A percentile compares a stretch with the other conserved stretches of the same genome.
Evolutionary conservation across 257 asterid genomes (phyloP).

Genomic region (Solanum phureja): DNA sequence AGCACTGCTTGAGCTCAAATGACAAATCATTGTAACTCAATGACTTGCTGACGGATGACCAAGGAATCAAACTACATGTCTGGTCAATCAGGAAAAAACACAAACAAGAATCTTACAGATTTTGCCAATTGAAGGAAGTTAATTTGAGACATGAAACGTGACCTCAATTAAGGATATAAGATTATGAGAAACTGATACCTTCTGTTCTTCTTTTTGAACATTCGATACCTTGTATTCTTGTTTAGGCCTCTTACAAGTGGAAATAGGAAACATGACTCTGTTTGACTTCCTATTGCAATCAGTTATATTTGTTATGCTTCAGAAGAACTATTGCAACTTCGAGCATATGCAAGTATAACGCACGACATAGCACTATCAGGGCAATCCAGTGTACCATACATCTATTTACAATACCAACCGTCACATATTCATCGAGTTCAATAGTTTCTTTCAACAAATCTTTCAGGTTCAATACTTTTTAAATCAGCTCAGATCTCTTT

Average conservation of each 20-base stretch:
- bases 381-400: not conserved
- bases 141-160: not conserved
- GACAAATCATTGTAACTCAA: too few relatives aligned
- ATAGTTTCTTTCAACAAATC: not conserved
- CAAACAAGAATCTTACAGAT: not conserved
- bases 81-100: not conserved
- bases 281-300: not conserved
- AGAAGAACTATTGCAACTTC: not conserved
- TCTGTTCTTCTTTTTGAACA: not conserved
- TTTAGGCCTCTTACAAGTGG: not conserved
- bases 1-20: too few relatives aligned
- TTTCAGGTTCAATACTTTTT: not conserved
- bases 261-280: not conserved
- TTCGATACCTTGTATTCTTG: not conserved
- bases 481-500: not conserved
- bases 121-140: not conserved
- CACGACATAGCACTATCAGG: not conserved
- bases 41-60: not conserved
- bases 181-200: not conserved
- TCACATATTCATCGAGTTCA: not conserved
- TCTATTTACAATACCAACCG: not conserved
- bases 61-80: not conserved
- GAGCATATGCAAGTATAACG: not conserved
- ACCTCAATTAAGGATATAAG: not conserved
- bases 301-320: not conserved